Conservation (phyloP, 1,284 basidiomycete genomes). For the Heterobasidion occidentale region DNA sequence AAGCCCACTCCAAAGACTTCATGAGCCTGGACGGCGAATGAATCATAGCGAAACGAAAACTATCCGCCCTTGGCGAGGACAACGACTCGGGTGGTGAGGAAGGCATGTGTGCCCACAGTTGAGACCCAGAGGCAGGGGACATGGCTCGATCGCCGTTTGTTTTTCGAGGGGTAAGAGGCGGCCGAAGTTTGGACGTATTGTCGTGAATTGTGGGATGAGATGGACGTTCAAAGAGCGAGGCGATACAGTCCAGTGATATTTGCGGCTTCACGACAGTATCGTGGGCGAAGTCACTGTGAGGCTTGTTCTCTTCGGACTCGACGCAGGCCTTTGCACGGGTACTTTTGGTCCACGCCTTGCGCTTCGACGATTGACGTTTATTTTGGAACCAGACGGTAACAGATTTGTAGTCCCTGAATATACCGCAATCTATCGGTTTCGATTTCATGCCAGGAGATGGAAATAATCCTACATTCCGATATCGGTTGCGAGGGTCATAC, state of each 20-base stretch:
- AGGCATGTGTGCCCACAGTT: constrained; percentile 34
- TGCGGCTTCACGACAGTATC: constrained; percentile 13
- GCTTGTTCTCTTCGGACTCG: constrained; percentile 1
- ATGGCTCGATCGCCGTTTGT: constrained; percentile 7
- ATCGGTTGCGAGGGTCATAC: constrained; percentile 30
- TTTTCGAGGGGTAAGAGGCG: constrained; percentile 22
- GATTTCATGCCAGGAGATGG: neutral
- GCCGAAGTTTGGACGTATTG: constrained; percentile 10
- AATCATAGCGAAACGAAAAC: constrained; percentile 22
- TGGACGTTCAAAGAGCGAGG: constrained; percentile 28
- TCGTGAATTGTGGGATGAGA: constrained; percentile 9
- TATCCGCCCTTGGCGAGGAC: constrained; percentile 26
- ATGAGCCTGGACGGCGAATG: constrained; percentile 19
- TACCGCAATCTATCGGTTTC: neutral
- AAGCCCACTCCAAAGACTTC: constrained; percentile 39
- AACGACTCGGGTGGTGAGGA: constrained; percentile 31
- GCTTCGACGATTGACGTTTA: constrained; percentile 25
- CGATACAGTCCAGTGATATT: constrained; percentile 34
- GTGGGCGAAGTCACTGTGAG: neutral
- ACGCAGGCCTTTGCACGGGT: constrained; percentile 20
- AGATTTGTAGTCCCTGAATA: constrained; percentile 34
- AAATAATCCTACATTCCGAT: constrained; percentile 31
- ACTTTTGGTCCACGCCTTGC: constrained; percentile 32
- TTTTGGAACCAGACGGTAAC: constrained; percentile 47
- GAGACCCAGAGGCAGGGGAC: constrained; percentile 1